Evolutionary conservation across 345 rosid species (phyloP), one percentile per base, ranked within the genome.

Genomic region (Boechera stricta): DNA sequence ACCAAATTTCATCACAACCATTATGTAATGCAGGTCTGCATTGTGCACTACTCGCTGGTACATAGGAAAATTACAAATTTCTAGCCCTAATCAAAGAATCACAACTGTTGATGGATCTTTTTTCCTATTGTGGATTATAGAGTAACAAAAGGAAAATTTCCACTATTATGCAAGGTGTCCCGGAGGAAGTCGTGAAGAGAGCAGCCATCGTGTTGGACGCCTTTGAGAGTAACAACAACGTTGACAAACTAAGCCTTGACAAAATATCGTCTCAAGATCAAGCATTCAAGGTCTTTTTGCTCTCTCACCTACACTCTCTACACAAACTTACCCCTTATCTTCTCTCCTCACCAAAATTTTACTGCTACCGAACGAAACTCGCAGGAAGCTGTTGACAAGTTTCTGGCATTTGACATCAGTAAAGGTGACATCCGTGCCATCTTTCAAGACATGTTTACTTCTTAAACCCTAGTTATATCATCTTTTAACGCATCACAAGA

Each of bases 11-110:
- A 54, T 24, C 71, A 15, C 11, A n/a, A 33, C 53, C 5, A 33
- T 68, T 67, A 48, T 70, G 26, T 64, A 65, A 72, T 80, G 75
- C 91, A 94, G 98, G 97, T 62, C 84, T 94, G 35, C 96, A 94
- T 63, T 94, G 97, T 83, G 97, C 97, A 11, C 80, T 84, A 21
- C 87, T 94, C 59, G 97, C 96, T 66, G 98, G 98, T 91, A 85
- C 9, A 48, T 21, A 21, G 13, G 36, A 67, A 28, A 11, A 10
- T 24, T n/a, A 7, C 2, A 54, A 55, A 54, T 11, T 7, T 35
- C 3, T 0, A 18, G 8, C 65, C 33, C 7, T 59, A 49, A 31
- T 60, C n/a, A 67, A 1, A 49, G 18, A 24, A 63, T 41, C 41
- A 10, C 45, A 36, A 63, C 24, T 71, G 33, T 44, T 13, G 61